These are phyloP conservation scores for Tetracentron sinense DNA, from an alignment of 164 flowering plant genomes.

Conservation along the genomic window DNA sequence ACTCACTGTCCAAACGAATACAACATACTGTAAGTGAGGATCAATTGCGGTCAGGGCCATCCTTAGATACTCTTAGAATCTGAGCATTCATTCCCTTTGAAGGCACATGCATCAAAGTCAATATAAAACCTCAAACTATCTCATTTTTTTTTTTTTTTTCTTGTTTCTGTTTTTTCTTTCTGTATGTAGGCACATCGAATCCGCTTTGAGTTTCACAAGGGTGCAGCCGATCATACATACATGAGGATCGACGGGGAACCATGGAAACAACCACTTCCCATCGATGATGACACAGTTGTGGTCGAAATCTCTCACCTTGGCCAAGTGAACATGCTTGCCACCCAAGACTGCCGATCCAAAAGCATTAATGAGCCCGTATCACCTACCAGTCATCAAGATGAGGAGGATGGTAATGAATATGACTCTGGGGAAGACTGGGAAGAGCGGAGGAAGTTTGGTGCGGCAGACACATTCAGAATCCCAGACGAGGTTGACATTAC, in stretches of 20 bases:
- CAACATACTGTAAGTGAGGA: too few relatives aligned
- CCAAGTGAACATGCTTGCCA: slow-evolving; percentile 87
- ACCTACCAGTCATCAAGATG: slow-evolving; percentile 22
- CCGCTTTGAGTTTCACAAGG: slow-evolving; percentile 82
- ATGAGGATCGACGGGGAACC: slow-evolving; percentile 99
- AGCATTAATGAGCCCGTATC: slow-evolving; percentile 52
- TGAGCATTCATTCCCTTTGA: too few relatives aligned
- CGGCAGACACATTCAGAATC: slow-evolving; percentile 79
- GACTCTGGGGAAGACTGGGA: slow-evolving; percentile 30
- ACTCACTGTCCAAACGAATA: too few relatives aligned
- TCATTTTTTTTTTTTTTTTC: too few relatives aligned
- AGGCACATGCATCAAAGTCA: too few relatives aligned
- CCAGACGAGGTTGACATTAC: slow-evolving; percentile 70
- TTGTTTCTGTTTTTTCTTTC: slow-evolving; percentile 1
- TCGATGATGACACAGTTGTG: slow-evolving; percentile 66
- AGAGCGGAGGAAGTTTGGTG: slow-evolving; percentile 80
- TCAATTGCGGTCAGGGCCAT: too few relatives aligned
- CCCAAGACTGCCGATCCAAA: slow-evolving; percentile 44
- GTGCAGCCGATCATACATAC: slow-evolving; percentile 61
- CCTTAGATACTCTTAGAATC: too few relatives aligned
- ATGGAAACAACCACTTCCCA: slow-evolving; percentile 92
- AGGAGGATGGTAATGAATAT: slow-evolving; percentile 35
- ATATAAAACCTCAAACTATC: too few relatives aligned
- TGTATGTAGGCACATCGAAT: slow-evolving; percentile 55
- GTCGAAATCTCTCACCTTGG: slow-evolving; percentile 72